Conservation (phyloP, 257 asterid species). For the Striga asiatica region DNA sequence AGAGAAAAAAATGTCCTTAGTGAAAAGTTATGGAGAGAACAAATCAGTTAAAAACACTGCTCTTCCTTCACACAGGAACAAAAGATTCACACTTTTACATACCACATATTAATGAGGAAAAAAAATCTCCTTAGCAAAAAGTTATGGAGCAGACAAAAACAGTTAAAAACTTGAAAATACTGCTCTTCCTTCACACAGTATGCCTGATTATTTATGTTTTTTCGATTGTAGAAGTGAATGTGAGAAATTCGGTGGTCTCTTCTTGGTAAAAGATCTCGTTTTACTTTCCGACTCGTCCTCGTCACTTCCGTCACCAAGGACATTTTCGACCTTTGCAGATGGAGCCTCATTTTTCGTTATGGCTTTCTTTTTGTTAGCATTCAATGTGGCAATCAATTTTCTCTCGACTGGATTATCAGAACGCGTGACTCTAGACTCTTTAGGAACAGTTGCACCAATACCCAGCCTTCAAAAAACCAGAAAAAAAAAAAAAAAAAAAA, state of each 20-base stretch:
- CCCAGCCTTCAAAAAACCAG: constrained; percentile 52
- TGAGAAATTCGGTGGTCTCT: constrained; percentile 32
- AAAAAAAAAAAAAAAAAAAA: not conserved
- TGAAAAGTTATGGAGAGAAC: not conserved
- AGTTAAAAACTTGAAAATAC: not conserved
- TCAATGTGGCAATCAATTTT: constrained; percentile 48
- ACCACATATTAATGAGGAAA: not conserved
- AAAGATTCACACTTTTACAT: not conserved
- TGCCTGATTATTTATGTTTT: constrained; percentile 23
- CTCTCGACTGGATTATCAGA: constrained; percentile 53
- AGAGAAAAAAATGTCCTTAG: not conserved
- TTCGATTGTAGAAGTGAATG: constrained; percentile 17
- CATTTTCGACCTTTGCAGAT: constrained; percentile 26
- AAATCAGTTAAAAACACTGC: not conserved
- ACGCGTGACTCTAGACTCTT: constrained; percentile 24
- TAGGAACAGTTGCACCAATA: constrained; percentile 70
- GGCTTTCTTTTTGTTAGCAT: constrained; percentile 31
- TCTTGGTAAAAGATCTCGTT: constrained; percentile 51
- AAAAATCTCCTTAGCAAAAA: not conserved
- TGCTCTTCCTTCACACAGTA: not conserved
- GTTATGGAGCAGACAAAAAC: not conserved
- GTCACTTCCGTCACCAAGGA: constrained; percentile 44
- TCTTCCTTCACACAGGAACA: not conserved
- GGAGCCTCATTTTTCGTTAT: constrained; percentile 27
- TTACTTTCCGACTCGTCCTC: constrained; percentile 72